Evolutionary conservation across 1,284 basidiomycete genomes (phyloP), one percentile per base, ranked within the genome.

Genomic region (Trametes pubescens): DNA sequence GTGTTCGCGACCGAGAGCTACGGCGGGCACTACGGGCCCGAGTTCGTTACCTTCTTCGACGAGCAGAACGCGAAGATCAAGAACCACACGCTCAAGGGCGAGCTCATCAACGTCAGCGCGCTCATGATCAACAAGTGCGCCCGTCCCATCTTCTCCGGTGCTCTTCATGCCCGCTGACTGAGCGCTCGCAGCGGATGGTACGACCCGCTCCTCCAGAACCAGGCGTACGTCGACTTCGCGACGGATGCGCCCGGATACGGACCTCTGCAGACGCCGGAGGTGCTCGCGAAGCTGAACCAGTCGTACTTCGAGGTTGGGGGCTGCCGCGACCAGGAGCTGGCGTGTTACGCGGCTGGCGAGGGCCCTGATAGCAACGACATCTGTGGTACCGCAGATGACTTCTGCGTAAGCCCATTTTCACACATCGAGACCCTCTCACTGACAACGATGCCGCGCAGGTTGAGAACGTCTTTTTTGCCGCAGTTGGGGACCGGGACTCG

Each of bases 1-100:
- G 81, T 88, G n/a, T 81, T 88, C 58, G 80, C 84, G 0, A 86
- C 86, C 0, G 87, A 90, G 71, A 88, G 86, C 61, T 90, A 89
- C 62, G 88, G 88, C 2, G 89, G 89, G 0, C 88, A 90, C 70
- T 91, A 89, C 68, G 88, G 84, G 1, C 87, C 86, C 22, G 81
- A 80, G 60, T 90, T 87, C 70, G 85, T 89, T 34, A 83, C 85
- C 1, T 89, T 83, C 73, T 89, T 92, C 69, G 80, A 89, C 47
- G 76, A 88, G 64, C 88, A 91, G 72, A 92, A 91, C 59, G 76
- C 77, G 0, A 76, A 82, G 47, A 88, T 90, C 61, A 68, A 76
- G n/a, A 69, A 73, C 32, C 80, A 84, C 18, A 59, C 74, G n/a
- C 62, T 79, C 34, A 52, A 72, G 56, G 80, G 76, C 21, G 72